Conservation (phyloP, 1,139 yeast species). For the Suhomyces panamericanus region DNA sequence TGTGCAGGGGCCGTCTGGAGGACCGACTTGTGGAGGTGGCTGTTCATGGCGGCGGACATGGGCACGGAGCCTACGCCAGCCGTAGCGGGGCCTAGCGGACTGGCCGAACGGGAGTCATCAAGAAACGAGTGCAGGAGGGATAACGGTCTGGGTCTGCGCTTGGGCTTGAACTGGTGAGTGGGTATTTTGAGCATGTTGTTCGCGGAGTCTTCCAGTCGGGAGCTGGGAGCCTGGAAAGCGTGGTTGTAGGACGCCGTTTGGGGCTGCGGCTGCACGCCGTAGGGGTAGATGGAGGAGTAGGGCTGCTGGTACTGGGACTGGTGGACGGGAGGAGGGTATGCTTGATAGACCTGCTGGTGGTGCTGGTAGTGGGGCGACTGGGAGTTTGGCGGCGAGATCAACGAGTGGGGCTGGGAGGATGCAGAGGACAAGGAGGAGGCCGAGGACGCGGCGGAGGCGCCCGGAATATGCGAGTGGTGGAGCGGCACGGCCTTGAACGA, state of each 20-base stretch:
- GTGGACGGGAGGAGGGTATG: constrained; percentile 1
- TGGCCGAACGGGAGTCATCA: constrained; percentile 8
- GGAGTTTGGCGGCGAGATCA: constrained; percentile 26
- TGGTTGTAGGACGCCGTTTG: background rate
- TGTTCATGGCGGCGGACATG: constrained; percentile 3
- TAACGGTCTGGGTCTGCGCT: constrained; percentile 46
- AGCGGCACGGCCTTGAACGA: constrained; percentile 5
- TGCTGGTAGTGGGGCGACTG: constrained; percentile 17
- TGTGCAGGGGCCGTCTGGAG: constrained; percentile 24
- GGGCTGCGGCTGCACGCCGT: constrained; percentile 1
- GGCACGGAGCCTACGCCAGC: constrained; percentile 6
- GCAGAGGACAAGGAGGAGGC: background rate
- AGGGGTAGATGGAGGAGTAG: constrained; percentile 12
- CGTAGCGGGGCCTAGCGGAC: background rate
- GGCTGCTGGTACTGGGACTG: constrained; percentile 9
- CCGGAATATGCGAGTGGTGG: constrained; percentile 9
- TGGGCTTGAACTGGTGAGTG: constrained; percentile 37
- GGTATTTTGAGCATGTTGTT: constrained; percentile 24
- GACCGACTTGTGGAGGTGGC: constrained; percentile 6
- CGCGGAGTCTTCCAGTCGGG: constrained; percentile 1
- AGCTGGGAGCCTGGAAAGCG: constrained; percentile 1
- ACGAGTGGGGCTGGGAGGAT: constrained; percentile 4
- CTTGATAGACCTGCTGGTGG: constrained; percentile 5
- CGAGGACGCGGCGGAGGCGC: background rate
- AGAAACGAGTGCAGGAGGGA: constrained; percentile 37